phyloP scores from a whole-genome alignment of 1,284 basidiomycete genomes.

The Cystobasidiaceae sp. region DNA sequence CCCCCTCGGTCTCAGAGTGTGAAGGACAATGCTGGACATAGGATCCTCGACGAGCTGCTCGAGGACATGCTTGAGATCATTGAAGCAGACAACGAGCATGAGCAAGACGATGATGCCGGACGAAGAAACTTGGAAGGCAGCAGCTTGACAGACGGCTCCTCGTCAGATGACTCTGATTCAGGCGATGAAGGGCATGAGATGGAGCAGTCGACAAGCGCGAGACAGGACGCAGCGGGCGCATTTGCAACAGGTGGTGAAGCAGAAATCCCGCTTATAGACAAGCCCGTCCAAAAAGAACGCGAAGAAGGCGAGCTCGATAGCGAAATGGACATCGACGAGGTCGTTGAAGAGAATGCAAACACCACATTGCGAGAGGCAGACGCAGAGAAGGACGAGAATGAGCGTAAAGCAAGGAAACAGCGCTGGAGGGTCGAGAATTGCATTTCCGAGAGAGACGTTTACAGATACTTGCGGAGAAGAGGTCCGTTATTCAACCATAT shows the following conservation, averaged over 20 bases:
- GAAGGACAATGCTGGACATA: neutral
- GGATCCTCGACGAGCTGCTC: conserved; percentile 19
- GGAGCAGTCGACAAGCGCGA: neutral
- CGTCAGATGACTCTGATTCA: neutral
- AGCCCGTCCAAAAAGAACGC: neutral
- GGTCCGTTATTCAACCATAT: neutral
- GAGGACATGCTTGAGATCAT: conserved; percentile 18
- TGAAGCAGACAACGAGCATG: neutral
- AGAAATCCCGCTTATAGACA: no score
- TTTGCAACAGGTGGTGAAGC: no score
- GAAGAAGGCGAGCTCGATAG: conserved; percentile 27
- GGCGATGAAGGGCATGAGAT: neutral
- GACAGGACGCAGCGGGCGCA: no score
- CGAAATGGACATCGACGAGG: neutral
- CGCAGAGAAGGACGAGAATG: neutral
- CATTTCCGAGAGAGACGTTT: conserved; percentile 9
- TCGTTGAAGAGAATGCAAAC: neutral
- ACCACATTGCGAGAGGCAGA: neutral
- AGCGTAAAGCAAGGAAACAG: no score
- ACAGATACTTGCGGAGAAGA: neutral
- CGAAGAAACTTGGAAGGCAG: neutral
- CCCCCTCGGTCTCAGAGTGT: no score
- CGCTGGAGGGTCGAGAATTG: neutral
- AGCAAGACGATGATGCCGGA: neutral
- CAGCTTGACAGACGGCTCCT: neutral